A percentile compares a stretch with the other conserved stretches of the same genome.
phyloP scores from a whole-genome alignment of 352 stramenopile species.

The Phytophthora chlamydospora region DNA sequence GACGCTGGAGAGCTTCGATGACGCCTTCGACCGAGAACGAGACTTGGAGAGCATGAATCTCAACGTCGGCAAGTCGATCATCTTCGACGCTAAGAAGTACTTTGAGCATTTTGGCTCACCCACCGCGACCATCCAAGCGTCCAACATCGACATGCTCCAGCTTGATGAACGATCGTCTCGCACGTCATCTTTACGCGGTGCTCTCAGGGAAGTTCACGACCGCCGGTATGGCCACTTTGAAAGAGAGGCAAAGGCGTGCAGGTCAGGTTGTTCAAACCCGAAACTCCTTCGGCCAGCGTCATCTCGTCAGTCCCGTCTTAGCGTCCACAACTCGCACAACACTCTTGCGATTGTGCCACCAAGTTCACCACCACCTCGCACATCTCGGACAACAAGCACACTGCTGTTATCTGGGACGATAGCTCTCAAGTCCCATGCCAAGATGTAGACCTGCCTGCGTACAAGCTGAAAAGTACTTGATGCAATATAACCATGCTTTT shows the following conservation, averaged over 20 bases:
- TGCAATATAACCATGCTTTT: background rate
- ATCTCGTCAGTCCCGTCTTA: slow-evolving; percentile 17
- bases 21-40: slow-evolving; percentile 32
- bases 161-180: slow-evolving; percentile 1
- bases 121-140: slow-evolving; percentile 9
- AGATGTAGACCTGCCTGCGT: background rate
- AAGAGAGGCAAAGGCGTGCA: background rate
- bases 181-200: background rate
- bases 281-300: slow-evolving; percentile 18
- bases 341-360: background rate
- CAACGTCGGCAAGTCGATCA: slow-evolving; percentile 40
- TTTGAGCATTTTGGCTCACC: slow-evolving; percentile 33
- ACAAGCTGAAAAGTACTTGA: background rate
- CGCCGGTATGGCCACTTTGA: slow-evolving; percentile 4
- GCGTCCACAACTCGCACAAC: slow-evolving; percentile 1
- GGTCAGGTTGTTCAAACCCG: slow-evolving; percentile 21
- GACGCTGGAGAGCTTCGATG: slow-evolving; percentile 31
- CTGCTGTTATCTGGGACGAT: slow-evolving; percentile 13
- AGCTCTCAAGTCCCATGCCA: slow-evolving; percentile 9
- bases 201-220: background rate
- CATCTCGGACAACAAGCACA: slow-evolving; percentile 2
- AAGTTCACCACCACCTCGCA: slow-evolving; percentile 4
- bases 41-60: slow-evolving; percentile 30
- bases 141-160: slow-evolving; percentile 8
- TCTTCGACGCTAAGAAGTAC: slow-evolving; percentile 36